Evolutionary conservation across 192 early-diverging fungal genomes (phyloP).

Genomic region (Coemansia sp.): DNA sequence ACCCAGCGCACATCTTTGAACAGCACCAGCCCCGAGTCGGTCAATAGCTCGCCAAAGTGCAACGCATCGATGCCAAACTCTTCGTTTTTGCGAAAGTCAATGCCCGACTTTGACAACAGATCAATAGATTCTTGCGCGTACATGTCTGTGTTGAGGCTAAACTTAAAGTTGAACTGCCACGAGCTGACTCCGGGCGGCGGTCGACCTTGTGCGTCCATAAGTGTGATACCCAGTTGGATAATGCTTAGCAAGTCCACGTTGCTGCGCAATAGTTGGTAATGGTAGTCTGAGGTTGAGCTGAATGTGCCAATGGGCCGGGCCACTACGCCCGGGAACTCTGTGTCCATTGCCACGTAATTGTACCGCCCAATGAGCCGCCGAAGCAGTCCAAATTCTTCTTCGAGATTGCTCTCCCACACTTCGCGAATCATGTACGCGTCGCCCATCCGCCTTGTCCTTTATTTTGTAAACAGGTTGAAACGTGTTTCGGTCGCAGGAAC

Average conservation of each 20-base stretch:
- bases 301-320: conserved; percentile 98
- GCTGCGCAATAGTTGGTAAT: conserved; percentile 95
- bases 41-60: conserved; percentile 96
- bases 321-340: conserved; percentile 98
- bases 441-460: not conserved
- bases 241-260: conserved; percentile 98
- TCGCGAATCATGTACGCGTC: conserved; percentile 64
- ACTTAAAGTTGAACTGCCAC: conserved; percentile 99
- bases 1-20: conserved; percentile 96
- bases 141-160: conserved; percentile 94
- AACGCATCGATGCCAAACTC: conserved; percentile 94
- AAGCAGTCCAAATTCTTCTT: conserved; percentile 86
- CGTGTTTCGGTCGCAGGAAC: not conserved
- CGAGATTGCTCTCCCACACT: conserved; percentile 93
- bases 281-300: conserved; percentile 92
- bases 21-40: conserved; percentile 94
- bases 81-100: conserved; percentile 96
- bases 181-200: conserved; percentile 74
- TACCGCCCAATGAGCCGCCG: conserved; percentile 87
- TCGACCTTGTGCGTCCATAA: conserved; percentile 85
- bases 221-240: conserved; percentile 97
- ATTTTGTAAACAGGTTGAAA: not conserved
- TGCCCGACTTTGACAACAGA: conserved; percentile 92
- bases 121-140: conserved; percentile 99
- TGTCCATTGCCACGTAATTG: conserved; percentile 98